phyloP scores from a whole-genome alignment of 306 rosid species.

The Dalbergia cultrata region DNA sequence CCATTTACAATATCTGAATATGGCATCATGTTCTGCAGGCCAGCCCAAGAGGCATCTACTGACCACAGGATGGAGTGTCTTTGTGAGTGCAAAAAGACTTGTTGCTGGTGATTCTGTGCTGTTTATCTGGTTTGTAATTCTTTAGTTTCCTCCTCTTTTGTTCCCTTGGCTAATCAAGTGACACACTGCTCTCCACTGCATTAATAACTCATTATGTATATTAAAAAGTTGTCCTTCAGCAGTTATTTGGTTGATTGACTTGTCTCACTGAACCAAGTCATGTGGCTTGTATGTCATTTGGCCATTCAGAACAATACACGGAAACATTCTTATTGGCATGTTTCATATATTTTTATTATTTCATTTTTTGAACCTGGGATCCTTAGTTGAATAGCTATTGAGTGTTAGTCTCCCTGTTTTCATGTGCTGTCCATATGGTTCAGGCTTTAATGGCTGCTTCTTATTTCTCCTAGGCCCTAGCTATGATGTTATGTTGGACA shows the following conservation, averaged over 20 bases:
- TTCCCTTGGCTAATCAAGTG: neutral
- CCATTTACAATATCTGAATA: constrained; percentile 1
- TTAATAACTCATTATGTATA: constrained; percentile 1
- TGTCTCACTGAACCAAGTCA: constrained; percentile 31
- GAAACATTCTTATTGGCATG: neutral
- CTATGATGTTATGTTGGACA: neutral
- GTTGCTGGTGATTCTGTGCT: constrained; percentile 97
- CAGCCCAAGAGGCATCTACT: constrained; percentile 99
- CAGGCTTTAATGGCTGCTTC: constrained; percentile 27
- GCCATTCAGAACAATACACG: constrained; percentile 23
- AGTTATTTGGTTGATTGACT: constrained; percentile 30
- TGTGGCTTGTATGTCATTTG: constrained; percentile 20
- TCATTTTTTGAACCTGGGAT: constrained; percentile 18
- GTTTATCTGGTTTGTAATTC: constrained; percentile 80
- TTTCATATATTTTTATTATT: constrained; percentile 10
- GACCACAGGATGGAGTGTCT: constrained; percentile 99
- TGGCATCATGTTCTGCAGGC: constrained; percentile 63
- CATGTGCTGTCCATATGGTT: neutral
- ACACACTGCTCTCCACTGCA: neutral
- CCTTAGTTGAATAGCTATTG: constrained; percentile 34
- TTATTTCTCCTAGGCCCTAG: neutral
- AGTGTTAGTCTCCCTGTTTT: neutral
- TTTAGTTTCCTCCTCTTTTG: neutral
- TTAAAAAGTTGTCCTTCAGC: constrained; percentile 28
- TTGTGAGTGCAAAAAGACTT: constrained; percentile 96